phyloP scores from a whole-genome alignment of 306 rosid species.

The Prunus davidiana region DNA sequence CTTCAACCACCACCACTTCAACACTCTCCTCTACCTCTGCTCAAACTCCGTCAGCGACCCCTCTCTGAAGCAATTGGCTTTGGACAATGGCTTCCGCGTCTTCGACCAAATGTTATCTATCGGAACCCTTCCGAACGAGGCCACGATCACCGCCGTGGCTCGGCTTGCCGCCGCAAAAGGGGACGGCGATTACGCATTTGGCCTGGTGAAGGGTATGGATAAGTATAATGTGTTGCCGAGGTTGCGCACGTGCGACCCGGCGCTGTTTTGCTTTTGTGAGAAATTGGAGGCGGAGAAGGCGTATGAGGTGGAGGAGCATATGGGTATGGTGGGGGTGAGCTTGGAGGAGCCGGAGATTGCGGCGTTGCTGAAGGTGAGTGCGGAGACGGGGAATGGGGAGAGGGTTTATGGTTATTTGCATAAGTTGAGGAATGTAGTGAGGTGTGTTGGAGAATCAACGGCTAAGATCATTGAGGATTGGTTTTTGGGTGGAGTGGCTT shows the following conservation, averaged over 20 bases:
- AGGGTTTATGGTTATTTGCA: slow-evolving; percentile 77
- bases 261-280: slow-evolving; percentile 64
- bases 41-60: slow-evolving; percentile 49
- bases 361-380: slow-evolving; percentile 65
- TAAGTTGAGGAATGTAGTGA: slow-evolving; percentile 57
- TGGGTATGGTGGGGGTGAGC: slow-evolving; percentile 42
- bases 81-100: slow-evolving; percentile 57
- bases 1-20: slow-evolving; percentile 64
- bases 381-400: slow-evolving; percentile 42
- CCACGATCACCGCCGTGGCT: slow-evolving; percentile 66
- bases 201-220: slow-evolving; percentile 47
- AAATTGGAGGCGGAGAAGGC: slow-evolving; percentile 64
- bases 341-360: slow-evolving; percentile 70
- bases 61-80: slow-evolving; percentile 39
- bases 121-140: slow-evolving; percentile 63
- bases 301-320: slow-evolving; percentile 67
- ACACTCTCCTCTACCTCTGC: slow-evolving; percentile 85
- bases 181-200: slow-evolving; percentile 59
- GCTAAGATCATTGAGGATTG: slow-evolving; percentile 61
- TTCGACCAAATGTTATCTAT: slow-evolving; percentile 51
- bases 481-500: slow-evolving; percentile 54
- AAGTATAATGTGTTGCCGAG: slow-evolving; percentile 46
- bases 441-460: slow-evolving; percentile 55
- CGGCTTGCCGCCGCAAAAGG: slow-evolving; percentile 72
- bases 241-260: slow-evolving; percentile 70